A percentile compares a stretch with the other conserved stretches of the same genome.
phyloP scores from a whole-genome alignment of 2,329 filamentous ascomycete species.

The Monosporascus sp. region DNA sequence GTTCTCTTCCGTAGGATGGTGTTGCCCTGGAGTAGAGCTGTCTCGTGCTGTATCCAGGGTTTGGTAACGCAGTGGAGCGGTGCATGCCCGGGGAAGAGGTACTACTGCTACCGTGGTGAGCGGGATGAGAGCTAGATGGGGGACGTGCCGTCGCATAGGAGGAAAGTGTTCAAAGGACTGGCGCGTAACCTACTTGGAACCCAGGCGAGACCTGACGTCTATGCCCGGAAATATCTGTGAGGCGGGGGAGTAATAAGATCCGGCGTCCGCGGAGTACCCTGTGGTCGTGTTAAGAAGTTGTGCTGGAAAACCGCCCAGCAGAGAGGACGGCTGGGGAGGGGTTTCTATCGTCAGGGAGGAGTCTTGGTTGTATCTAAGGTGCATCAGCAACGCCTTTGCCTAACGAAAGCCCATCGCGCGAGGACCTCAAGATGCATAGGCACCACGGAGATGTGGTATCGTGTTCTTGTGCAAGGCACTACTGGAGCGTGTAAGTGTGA shows the following conservation, averaged over 20 bases:
- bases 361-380: constrained; percentile 50
- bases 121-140: constrained; percentile 13
- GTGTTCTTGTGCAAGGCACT: constrained; percentile 29
- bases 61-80: constrained; percentile 47
- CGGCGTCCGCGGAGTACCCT: constrained; percentile 45
- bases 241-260: constrained; percentile 42
- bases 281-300: constrained; percentile 40
- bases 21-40: constrained; percentile 49
- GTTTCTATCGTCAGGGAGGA: constrained; percentile 50
- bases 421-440: constrained; percentile 24
- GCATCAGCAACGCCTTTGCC: constrained; percentile 28
- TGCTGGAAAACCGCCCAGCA: constrained; percentile 48
- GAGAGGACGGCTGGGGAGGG: constrained; percentile 43
- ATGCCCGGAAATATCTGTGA: constrained; percentile 42
- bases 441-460: constrained; percentile 30
- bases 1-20: constrained; percentile 42
- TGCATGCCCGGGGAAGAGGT: constrained; percentile 51
- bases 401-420: constrained; percentile 22
- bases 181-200: constrained; percentile 46
- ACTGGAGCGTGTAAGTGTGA: constrained; percentile 25
- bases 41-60: constrained; percentile 45
- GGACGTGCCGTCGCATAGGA: constrained; percentile 8
- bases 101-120: constrained; percentile 39
- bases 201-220: constrained; percentile 50
- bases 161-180: constrained; percentile 7